Conservation (phyloP, 2,329 filamentous ascomycete genomes). For the Fusarium burgessii region DNA sequence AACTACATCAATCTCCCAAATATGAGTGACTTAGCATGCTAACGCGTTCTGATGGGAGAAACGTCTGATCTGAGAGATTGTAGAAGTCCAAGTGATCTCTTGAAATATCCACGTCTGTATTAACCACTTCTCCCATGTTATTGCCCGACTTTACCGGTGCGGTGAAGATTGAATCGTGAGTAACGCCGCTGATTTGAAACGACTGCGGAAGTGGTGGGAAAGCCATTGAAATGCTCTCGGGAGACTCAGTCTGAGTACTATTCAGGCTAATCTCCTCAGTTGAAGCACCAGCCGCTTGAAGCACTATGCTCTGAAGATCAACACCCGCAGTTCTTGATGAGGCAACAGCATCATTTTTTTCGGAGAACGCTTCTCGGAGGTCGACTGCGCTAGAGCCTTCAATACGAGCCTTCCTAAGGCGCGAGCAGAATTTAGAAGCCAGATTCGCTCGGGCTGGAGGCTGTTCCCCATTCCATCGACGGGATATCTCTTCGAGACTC, state of each 20-base stretch:
- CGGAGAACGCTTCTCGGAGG: conserved; percentile 30
- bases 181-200: not conserved
- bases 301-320: not conserved
- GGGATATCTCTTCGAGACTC: conserved; percentile 22
- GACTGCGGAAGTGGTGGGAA: conserved; percentile 6
- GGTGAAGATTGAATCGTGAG: not conserved
- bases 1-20: not conserved
- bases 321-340: not conserved
- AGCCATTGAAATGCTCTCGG: conserved; percentile 7
- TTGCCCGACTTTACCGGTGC: not conserved
- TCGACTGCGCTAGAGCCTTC: not conserved
- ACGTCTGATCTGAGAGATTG: not conserved
- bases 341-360: not conserved
- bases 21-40: not conserved
- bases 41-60: not conserved
- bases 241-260: not conserved
- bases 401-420: conserved; percentile 10
- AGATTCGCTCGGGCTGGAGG: conserved; percentile 9
- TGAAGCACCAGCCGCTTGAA: not conserved
- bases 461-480: conserved; percentile 25
- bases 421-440: conserved; percentile 32
- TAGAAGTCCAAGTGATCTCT: not conserved
- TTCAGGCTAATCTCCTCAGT: not conserved
- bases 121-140: not conserved
- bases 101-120: not conserved